Base-by-base conservation (phyloP, 1,284 basidiomycete genomes). In the Fomes fomentarius region DNA sequence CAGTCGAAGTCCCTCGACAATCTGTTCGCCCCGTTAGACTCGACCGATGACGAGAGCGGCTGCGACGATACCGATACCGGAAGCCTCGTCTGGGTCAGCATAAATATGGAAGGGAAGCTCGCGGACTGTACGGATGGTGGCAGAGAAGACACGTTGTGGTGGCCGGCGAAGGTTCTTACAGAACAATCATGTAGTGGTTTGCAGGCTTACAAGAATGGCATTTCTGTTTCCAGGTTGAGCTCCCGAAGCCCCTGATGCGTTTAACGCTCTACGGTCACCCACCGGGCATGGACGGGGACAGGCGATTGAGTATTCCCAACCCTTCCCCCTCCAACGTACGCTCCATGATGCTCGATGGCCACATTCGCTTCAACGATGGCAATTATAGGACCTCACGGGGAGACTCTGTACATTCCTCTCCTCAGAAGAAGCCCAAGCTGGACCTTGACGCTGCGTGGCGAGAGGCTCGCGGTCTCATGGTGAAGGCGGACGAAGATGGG, bases 111-210 rank as follows among this genome's bases (percentile, higher is more conserved):
- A 2, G 71, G 72, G 2, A 50, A 63, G 7, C 49, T 66, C 8
- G 54, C 58, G 6, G 42, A 57, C 1, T 52, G 45, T 4, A 48
- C 47, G 15, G 52, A 57, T 34, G 33, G 49, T 11, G 47, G 47
- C 1, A 61, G 63, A 26, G 54, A 39, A 24, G 68, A 68, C 25
- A 57, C 63, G 6, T 62, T 69, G 24, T 76, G 74, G 74, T 76
- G 74, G 74, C 74, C 74, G 15, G 73, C 68, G 4, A 66, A 70
- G 66, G 74, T 74, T 48, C 35, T 48, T 52, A 40, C 42, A 35
- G 42, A 45, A 35, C 24, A 28, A 24, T 10, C 33, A 28, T 50
- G 47, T 46, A 48, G 17, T n/a, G 25, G 22, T 28, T 45, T 30
- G 25, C 22, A 31, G 22, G 19, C 41, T 50, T 9, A 44, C 22